phyloP scores from a whole-genome alignment of 441 rosid genomes.

The Euphorbia celastroides region DNA sequence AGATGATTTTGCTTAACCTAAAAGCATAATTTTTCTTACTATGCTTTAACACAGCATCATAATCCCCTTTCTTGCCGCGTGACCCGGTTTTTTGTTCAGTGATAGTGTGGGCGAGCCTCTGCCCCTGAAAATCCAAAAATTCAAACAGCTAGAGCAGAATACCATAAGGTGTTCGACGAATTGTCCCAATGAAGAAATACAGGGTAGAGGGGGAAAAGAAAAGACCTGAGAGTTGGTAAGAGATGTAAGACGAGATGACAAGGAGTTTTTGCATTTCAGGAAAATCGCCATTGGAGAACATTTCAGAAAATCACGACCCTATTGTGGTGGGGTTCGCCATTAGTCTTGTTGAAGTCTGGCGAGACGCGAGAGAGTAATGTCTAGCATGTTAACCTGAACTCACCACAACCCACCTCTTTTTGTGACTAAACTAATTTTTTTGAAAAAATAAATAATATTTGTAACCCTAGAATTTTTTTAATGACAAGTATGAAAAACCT shows the following conservation, averaged over 20 bases:
- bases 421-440: no score
- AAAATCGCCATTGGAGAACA: conserved; percentile 36
- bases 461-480: no score
- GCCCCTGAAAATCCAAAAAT: conserved; percentile 9
- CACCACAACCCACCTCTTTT: no score
- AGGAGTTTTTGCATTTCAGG: conserved; percentile 27
- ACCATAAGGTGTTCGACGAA: conserved; percentile 45
- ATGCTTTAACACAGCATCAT: conserved; percentile 18
- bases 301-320: conserved; percentile 34
- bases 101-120: conserved; percentile 41
- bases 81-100: conserved; percentile 19
- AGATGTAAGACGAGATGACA: conserved; percentile 36
- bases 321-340: no score
- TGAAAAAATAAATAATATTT: no score
- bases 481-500: no score
- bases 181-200: no score
- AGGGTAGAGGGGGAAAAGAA: neutral
- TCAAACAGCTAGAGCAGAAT: neutral
- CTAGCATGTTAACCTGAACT: no score
- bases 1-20: neutral
- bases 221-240: conserved; percentile 41
- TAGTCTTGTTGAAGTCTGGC: no score
- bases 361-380: no score
- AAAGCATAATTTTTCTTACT: conserved; percentile 23
- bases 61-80: conserved; percentile 20